Base-by-base conservation (phyloP, 805 yeast genomes). In the Candida ficus region DNA sequence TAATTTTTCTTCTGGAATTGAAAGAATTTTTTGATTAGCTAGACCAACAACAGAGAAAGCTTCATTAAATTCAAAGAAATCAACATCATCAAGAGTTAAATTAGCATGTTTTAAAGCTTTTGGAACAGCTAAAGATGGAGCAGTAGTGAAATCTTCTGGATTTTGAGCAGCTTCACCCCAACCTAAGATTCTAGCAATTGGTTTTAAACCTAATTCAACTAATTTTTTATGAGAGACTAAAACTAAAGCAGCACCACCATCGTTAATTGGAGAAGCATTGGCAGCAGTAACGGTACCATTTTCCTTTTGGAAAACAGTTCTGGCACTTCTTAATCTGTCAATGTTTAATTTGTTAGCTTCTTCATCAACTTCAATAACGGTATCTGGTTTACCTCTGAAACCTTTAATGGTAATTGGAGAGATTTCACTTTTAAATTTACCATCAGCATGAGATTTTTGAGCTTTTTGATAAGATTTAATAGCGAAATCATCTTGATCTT, bases 161-260 rank as follows among this genome's bases (percentile, higher is more conserved):
- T 80, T 79, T 63, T 88, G 90, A 42, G 95, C 99, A 57, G 98
- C 98, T 63, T 93, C 99, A 67, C 95, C 99, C 95, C 96, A 91
- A 46, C 96, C 95, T 39, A 76, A 62, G 56, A 93, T 82, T 64
- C 80, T 79, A 45, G 96, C 98, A 47, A 93, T 62, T 49, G 99
- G 99, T 62, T 72, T 88, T 60, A 93, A 70, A 34, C 83, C 83
- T 54, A 89, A 77, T 73, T 90, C 96, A 62, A 79, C 78, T 56
- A 90, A 73, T 71, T 90, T 89, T 48, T 69, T 69, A 61, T 78
- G 97, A 44, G 95, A 84, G 38, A 88, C 93, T 52, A 93, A 74
- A 33, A 93, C 71, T 29, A 93, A 78, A 37, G 98, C 98, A 41
- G 98, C 96, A 62, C 88, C 98, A 67, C 99, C 99, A 65, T 93